Evolutionary conservation across 495 filamentous ascomycete species (phyloP).

Genomic region (Lophiotrema nucula): DNA sequence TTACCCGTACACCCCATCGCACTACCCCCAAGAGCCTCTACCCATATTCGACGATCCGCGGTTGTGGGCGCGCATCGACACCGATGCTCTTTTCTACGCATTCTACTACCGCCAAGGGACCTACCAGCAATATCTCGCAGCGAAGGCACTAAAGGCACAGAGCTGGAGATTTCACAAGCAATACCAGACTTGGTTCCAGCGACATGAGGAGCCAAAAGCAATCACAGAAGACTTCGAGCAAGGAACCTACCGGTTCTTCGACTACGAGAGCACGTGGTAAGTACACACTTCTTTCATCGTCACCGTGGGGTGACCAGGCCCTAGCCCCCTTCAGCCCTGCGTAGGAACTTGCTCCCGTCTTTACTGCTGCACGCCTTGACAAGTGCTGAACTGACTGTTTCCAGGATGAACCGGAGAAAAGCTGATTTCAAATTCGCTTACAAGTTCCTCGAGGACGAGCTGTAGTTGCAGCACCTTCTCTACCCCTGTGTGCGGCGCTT

Average conservation of each 20-base stretch:
- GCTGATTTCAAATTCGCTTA: constrained; percentile 98
- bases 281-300: constrained; percentile 33
- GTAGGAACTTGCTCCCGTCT: constrained; percentile 7
- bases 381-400: constrained; percentile 18
- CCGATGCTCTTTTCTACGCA: constrained; percentile 96
- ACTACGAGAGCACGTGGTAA: constrained; percentile 99
- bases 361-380: constrained; percentile 13
- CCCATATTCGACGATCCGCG: constrained; percentile 86
- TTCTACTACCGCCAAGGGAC: constrained; percentile 98
- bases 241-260: constrained; percentile 97
- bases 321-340: too few species aligned
- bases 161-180: constrained; percentile 99
- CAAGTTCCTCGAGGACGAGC: constrained; percentile 91
- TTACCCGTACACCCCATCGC: constrained; percentile 68
- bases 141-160: constrained; percentile 91
- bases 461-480: constrained; percentile 46
- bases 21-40: constrained; percentile 90
- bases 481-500: too few species aligned
- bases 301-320: not conserved
- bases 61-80: constrained; percentile 84
- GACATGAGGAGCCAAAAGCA: constrained; percentile 95
- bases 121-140: constrained; percentile 94
- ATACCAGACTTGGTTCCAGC: constrained; percentile 99
- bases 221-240: constrained; percentile 99
- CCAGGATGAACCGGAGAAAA: constrained; percentile 98